phyloP scores from a whole-genome alignment of 441 rosid species.

The Oxalis stricta region DNA sequence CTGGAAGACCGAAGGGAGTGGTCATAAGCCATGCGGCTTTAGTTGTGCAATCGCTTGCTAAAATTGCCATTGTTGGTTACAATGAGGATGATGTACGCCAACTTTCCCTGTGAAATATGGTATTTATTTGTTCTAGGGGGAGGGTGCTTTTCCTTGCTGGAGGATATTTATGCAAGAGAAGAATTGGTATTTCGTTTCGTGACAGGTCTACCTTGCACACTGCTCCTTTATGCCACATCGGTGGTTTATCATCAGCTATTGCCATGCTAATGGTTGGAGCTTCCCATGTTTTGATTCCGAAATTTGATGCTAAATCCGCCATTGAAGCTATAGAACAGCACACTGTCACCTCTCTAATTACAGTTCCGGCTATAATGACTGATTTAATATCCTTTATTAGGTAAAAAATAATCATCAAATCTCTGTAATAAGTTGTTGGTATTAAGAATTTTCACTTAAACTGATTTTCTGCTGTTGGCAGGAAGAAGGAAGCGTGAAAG shows the following conservation, averaged over 20 bases:
- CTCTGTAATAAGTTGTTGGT: neutral
- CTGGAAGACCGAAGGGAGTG: slow-evolving; percentile 84
- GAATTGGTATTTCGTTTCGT: neutral
- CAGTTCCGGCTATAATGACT: slow-evolving; percentile 71
- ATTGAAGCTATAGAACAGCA: slow-evolving; percentile 38
- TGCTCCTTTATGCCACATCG: slow-evolving; percentile 76
- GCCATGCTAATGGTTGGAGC: slow-evolving; percentile 87
- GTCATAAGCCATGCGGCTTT: slow-evolving; percentile 64
- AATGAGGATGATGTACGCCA: slow-evolving; percentile 71
- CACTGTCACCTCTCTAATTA: slow-evolving; percentile 57
- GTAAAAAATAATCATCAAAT: slow-evolving; percentile 21
- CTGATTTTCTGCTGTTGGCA: too few relatives aligned
- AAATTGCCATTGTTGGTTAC: slow-evolving; percentile 67
- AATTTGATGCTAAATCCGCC: slow-evolving; percentile 51
- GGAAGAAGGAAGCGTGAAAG: slow-evolving; percentile 27
- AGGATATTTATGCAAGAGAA: too few relatives aligned
- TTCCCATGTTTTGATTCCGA: slow-evolving; percentile 60
- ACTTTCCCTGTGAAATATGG: slow-evolving; percentile 9
- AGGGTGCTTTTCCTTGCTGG: too few relatives aligned
- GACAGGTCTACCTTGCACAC: slow-evolving; percentile 82
- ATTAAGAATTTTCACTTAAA: too few relatives aligned
- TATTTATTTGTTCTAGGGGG: neutral
- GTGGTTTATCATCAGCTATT: slow-evolving; percentile 78
- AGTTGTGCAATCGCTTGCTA: slow-evolving; percentile 68
- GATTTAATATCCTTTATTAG: slow-evolving; percentile 39